Conservation (phyloP, 345 rosid genomes). For the Garcia nutans region DNA sequence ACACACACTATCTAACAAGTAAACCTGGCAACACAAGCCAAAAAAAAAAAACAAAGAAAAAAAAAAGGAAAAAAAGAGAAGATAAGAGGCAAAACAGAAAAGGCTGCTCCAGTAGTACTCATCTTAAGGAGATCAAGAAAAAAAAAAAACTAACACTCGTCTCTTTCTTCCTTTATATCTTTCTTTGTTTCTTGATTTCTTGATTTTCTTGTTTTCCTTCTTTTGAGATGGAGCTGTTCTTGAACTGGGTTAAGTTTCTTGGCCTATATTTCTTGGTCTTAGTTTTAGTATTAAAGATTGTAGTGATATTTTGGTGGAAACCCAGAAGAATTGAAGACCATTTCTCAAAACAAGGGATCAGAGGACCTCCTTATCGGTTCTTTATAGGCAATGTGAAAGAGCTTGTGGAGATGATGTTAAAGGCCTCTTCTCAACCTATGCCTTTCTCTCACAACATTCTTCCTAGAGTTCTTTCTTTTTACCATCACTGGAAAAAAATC, state of each 20-base stretch:
- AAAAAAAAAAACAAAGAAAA: constrained; percentile 29
- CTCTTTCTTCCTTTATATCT: background rate
- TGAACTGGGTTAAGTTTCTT: constrained; percentile 49
- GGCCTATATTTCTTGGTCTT: constrained; percentile 34
- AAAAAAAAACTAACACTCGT: no score
- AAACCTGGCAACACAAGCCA: constrained; percentile 47
- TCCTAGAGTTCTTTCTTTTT: constrained; percentile 89
- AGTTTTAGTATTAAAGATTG: constrained; percentile 45
- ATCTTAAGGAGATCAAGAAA: background rate
- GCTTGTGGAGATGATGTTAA: constrained; percentile 78
- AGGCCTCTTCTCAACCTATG: constrained; percentile 92
- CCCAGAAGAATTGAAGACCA: constrained; percentile 88
- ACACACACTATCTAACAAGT: constrained; percentile 33
- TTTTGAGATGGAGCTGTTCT: constrained; percentile 3
- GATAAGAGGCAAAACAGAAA: constrained; percentile 9
- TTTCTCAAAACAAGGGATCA: constrained; percentile 91
- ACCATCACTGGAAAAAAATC: constrained; percentile 95
- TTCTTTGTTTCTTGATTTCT: constrained; percentile 13
- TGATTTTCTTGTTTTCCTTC: background rate
- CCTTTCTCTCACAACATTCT: constrained; percentile 98
- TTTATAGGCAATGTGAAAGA: constrained; percentile 95
- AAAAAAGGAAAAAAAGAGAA: background rate
- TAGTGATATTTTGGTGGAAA: constrained; percentile 78
- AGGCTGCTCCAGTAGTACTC: constrained; percentile 18
- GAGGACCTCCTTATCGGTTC: constrained; percentile 96